These are phyloP conservation scores for Fusarium miscanthi DNA, from an alignment of 2,329 filamentous ascomycete species.

Conservation along the genomic window DNA sequence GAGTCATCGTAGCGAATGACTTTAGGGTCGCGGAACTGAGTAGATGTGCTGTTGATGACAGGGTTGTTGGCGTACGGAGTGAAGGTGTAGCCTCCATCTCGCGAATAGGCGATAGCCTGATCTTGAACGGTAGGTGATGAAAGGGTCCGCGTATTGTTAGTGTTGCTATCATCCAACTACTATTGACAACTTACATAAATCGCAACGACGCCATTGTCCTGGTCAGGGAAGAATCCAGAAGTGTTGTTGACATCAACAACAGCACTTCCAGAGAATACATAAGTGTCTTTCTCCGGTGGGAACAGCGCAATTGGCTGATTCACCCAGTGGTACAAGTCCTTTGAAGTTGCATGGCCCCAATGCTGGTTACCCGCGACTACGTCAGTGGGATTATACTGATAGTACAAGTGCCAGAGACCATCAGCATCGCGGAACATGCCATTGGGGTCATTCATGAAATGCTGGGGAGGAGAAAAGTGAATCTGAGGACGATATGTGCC, in stretches of 20 bases:
- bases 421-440: constrained; percentile 69
- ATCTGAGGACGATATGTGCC: constrained; percentile 60
- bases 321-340: constrained; percentile 71
- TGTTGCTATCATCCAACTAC: rapidly evolving
- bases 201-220: constrained; percentile 70
- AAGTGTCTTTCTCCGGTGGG: constrained; percentile 56
- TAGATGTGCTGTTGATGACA: constrained; percentile 65
- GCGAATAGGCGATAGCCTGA: constrained; percentile 71
- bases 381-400: constrained; percentile 63
- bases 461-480: constrained; percentile 64
- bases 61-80: constrained; percentile 69
- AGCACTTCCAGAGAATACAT: constrained; percentile 65
- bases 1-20: constrained; percentile 67
- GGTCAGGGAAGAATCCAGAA: constrained; percentile 71
- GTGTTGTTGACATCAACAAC: constrained; percentile 73
- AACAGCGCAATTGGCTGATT: constrained; percentile 73
- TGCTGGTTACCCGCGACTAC: constrained; percentile 68
- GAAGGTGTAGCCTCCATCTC: constrained; percentile 71
- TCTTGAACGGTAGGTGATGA: constrained; percentile 52
- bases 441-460: constrained; percentile 73
- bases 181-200: constrained; percentile 45
- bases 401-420: constrained; percentile 72
- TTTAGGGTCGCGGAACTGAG: constrained; percentile 73
- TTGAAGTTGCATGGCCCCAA: constrained; percentile 74
- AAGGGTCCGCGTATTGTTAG: constrained; percentile 32